These are phyloP conservation scores for Apiosordaria backusii DNA, from an alignment of 495 filamentous ascomycete genomes.

Conservation along the genomic window DNA sequence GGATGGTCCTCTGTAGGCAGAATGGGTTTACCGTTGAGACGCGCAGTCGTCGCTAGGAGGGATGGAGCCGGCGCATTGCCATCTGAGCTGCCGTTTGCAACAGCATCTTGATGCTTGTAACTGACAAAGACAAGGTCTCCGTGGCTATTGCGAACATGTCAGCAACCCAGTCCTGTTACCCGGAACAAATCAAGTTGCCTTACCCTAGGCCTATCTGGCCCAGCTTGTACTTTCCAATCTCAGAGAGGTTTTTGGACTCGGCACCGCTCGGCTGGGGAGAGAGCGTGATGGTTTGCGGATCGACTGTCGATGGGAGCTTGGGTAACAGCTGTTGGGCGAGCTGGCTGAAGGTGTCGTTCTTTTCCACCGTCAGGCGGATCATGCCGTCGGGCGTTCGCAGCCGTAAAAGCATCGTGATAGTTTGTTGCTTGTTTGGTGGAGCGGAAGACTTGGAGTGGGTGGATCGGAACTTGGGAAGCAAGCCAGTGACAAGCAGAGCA, in stretches of 20 bases:
- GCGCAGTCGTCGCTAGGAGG: slow-evolving; percentile 47
- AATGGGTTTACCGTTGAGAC: slow-evolving; percentile 77
- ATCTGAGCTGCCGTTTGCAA: slow-evolving; percentile 29
- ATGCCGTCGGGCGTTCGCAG: slow-evolving; percentile 68
- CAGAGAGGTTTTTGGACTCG: slow-evolving; percentile 64
- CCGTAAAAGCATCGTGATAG: slow-evolving; percentile 59
- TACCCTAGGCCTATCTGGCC: slow-evolving; percentile 69
- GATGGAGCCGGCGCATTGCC: slow-evolving; percentile 40
- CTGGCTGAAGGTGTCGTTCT: slow-evolving; percentile 50
- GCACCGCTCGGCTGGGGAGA: slow-evolving; percentile 76
- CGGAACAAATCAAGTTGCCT: slow-evolving; percentile 18
- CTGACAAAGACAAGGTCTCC: slow-evolving; percentile 85
- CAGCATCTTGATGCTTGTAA: slow-evolving; percentile 54
- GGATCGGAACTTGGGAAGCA: not conserved
- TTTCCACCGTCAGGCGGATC: slow-evolving; percentile 62
- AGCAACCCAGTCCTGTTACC: slow-evolving; percentile 6
- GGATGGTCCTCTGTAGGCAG: slow-evolving; percentile 63
- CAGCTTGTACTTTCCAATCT: slow-evolving; percentile 65
- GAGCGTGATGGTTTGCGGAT: slow-evolving; percentile 70
- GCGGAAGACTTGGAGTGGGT: not conserved
- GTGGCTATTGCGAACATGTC: slow-evolving; percentile 53
- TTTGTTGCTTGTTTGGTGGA: not conserved
- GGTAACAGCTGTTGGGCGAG: slow-evolving; percentile 49
- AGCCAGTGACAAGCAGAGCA: not conserved
- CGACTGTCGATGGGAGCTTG: slow-evolving; percentile 54